These are phyloP conservation scores for Penstemon eatonii DNA, from an alignment of 257 asterid species.

Conservation along the genomic window DNA sequence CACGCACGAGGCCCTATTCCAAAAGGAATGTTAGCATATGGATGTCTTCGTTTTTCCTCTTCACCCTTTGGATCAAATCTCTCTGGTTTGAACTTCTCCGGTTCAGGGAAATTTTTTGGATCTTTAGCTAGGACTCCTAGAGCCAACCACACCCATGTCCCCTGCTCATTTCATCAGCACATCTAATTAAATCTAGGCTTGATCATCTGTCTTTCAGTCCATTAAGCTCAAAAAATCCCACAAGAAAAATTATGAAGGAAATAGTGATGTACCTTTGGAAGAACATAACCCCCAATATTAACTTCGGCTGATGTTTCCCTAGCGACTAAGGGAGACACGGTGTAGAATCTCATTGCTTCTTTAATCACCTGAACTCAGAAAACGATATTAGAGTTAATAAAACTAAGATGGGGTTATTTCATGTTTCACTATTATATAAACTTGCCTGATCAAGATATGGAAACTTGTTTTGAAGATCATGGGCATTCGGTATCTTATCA, in stretches of 20 bases:
- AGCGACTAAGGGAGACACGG: conserved; percentile 88
- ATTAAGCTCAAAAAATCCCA: not conserved
- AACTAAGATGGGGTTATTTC: no score
- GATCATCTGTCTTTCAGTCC: no score
- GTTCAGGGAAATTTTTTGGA: conserved; percentile 77
- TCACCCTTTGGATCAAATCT: conserved; percentile 87
- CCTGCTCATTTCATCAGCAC: conserved; percentile 42
- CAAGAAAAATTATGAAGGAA: not conserved
- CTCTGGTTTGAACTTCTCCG: conserved; percentile 87
- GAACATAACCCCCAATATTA: conserved; percentile 77
- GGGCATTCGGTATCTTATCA: conserved; percentile 60
- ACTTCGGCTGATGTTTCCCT: conserved; percentile 82
- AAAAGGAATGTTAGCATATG: conserved; percentile 89
- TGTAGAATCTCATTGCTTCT: conserved; percentile 91
- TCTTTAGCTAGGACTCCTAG: conserved; percentile 91
- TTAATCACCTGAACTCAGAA: conserved; percentile 66
- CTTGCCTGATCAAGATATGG: conserved; percentile 75
- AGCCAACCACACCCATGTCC: conserved; percentile 99
- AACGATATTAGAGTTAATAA: not conserved
- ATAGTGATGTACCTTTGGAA: conserved; percentile 65
- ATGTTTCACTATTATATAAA: not conserved
- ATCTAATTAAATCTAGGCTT: not conserved
- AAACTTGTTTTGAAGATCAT: conserved; percentile 76
- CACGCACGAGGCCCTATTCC: conserved; percentile 96
- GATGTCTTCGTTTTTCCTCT: conserved; percentile 85